Base-by-base conservation (phyloP, 495 filamentous ascomycete species). In the Hypoxylon fragiforme region DNA sequence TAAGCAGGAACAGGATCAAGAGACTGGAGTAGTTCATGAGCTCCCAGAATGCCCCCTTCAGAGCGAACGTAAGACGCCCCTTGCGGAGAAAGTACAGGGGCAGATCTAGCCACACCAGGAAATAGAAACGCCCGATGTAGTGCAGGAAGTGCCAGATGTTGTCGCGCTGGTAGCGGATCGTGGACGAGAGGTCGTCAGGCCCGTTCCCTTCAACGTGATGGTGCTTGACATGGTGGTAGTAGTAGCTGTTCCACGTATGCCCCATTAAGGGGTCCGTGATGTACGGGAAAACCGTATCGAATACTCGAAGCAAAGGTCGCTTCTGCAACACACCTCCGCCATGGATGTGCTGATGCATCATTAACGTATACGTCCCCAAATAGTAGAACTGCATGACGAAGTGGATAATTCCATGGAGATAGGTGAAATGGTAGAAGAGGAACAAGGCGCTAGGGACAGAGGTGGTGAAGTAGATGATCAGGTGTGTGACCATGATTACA, bases 321-420 rank as follows among this genome's bases (percentile, higher is more conserved):
- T 72, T 74, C 3, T 69, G 59, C n/a, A 90, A 67, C 11, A 90
- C 74, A n/a, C 88, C 89, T 15, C 80, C 78, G 69, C 81, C 81
- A 67, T 92, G 89, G 55, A 91, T 91, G 66, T 91, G 88, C 53
- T 91, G 87, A 60, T 91, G 89, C 72, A 85, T 84, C 83, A 92
- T 83, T 28, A 92, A 72, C 0, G 88, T 91, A 70, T 88, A 92
- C 8, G 81, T 74, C 16, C 89, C 89, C 24, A 80, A 76, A 60
- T 84, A 90, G 48, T 71, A 87, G 28, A 74, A 58, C 49, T 84
- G 80, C 72, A 89, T 78, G 22, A 78, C 46, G 60, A 75, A 75
- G 65, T 92, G 89, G 32, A 80, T 24, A 26, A 86, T 35, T 11
- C 77, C 89, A 65, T 90, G 89, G 3, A 75, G 32, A 64, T 78